Evolutionary conservation across 768 basidiomycete genomes (phyloP), one percentile per base, ranked within the genome.

Genomic region (Holtermanniella nyarrowii): DNA sequence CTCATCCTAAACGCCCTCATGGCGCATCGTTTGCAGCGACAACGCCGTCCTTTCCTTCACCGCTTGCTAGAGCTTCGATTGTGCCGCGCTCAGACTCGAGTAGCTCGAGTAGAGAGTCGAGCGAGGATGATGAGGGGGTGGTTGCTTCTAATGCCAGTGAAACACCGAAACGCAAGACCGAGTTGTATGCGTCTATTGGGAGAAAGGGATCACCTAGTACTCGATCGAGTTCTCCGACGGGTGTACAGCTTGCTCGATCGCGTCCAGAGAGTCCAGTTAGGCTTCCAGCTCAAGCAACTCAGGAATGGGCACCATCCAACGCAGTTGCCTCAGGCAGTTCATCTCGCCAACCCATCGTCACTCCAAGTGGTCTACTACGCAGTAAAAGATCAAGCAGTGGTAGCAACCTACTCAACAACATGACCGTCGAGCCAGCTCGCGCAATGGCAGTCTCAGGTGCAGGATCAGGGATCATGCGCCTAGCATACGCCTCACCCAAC

Each of bases 31-130:
- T 62, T 49, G 63, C 59, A 5, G 62, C 64, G 3, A 37, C 31
- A 16, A 63, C 62, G 1, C 64, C 64, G 7, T 63, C 64, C 3
- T 66, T 63, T 50, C 64, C 64, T 10, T 63, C 62, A 5, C 65
- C 65, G 4, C 49, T 67, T 5, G 65, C 65, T 20, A 58, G 64
- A 43, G 62, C 65, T 2, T 57, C 60, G 16, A 67, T 61, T 16
- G 65, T 67, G 1, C 65, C 65, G 1, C 45, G 46, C 10, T 54
- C 60, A 25, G 62, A 61, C 1, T 65, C 63, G 3, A 62, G 61
- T 1, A 61, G 62, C 25, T 65, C 61, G 2, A 52, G 55, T 10
- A 44, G 48, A 5, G 44, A 45, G 5, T 44, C 48, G 20, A 57
- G 58, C 4, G 60, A 62, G 14, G 58, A 53, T 48, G 62, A 63